Percentiles rank a stretch among this genome's conserved stretches.
Evolutionary conservation across 768 basidiomycete genomes (phyloP).

Genomic region (Auricularia cornea): DNA sequence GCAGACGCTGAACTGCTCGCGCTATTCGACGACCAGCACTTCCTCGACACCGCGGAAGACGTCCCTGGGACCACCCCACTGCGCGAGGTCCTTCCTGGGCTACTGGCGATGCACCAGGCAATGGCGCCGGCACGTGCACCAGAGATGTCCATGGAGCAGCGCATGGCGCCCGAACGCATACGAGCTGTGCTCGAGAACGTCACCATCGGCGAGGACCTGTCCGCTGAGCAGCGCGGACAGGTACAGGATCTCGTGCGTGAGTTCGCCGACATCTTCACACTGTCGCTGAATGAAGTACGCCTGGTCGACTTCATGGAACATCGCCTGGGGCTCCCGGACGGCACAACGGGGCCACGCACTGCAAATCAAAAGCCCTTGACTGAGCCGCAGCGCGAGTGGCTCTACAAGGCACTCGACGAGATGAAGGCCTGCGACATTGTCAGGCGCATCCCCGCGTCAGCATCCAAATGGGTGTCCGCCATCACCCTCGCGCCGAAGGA

Average conservation of each 20-base stretch:
- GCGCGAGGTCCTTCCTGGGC: too few relatives aligned
- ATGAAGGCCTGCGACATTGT: conserved; percentile 30
- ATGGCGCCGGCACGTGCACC: too few relatives aligned
- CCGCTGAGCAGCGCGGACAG: conserved; percentile 12
- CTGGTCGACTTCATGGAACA: conserved; percentile 25
- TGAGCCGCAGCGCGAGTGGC: conserved; percentile 23
- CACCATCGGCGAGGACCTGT: conserved; percentile 24
- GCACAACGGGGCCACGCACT: too few relatives aligned
- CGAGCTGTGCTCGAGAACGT: conserved; percentile 12
- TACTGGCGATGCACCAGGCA: too few relatives aligned
- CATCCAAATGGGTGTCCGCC: conserved; percentile 28
- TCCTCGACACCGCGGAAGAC: too few relatives aligned
- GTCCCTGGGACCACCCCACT: too few relatives aligned
- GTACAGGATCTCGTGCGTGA: conserved; percentile 18
- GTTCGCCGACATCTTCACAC: conserved; percentile 34
- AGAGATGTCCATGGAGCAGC: too few relatives aligned
- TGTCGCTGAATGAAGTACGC: conserved; percentile 30
- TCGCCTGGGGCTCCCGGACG: not conserved
- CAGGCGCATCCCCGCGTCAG: conserved; percentile 16
- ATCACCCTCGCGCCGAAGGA: conserved; percentile 32
- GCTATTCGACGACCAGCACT: too few relatives aligned
- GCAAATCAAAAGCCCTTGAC: conserved; percentile 23
- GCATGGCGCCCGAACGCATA: conserved; percentile 6
- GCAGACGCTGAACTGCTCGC: too few relatives aligned
- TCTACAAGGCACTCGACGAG: conserved; percentile 25